These are phyloP conservation scores for Tuber brumale DNA, from an alignment of 495 filamentous ascomycete genomes.

Conservation along the genomic window DNA sequence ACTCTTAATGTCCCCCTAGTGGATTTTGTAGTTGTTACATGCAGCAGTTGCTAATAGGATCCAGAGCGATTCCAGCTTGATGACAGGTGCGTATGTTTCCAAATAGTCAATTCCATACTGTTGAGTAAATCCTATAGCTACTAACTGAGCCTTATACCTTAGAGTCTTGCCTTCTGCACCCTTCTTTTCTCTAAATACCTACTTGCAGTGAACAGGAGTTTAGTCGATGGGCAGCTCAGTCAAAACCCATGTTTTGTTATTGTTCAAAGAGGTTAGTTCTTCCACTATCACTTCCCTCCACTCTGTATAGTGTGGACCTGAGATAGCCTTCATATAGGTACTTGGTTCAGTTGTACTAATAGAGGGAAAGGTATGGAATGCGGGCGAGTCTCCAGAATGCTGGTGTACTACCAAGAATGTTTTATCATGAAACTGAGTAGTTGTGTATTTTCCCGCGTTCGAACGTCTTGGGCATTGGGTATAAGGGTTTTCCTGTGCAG, in stretches of 20 bases:
- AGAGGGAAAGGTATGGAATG: neutral
- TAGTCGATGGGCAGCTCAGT: neutral
- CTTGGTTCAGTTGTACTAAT: neutral
- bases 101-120: neutral
- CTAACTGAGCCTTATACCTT: neutral
- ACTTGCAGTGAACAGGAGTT: neutral
- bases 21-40: neutral
- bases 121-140: neutral
- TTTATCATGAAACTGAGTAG: too few relatives aligned
- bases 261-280: neutral
- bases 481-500: too few relatives aligned
- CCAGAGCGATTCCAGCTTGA: neutral
- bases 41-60: neutral
- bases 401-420: too few relatives aligned
- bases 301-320: neutral
- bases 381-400: too few relatives aligned
- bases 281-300: neutral
- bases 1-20: neutral
- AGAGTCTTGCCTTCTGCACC: neutral
- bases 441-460: too few relatives aligned
- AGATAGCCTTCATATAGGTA: neutral
- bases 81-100: neutral
- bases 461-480: too few relatives aligned
- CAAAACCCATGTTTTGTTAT: neutral
- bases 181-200: neutral